Evolutionary conservation across 371 early-diverging fungal species (phyloP), one percentile per base, ranked within the genome.

Genomic region (Syncephalastrum sp.): DNA sequence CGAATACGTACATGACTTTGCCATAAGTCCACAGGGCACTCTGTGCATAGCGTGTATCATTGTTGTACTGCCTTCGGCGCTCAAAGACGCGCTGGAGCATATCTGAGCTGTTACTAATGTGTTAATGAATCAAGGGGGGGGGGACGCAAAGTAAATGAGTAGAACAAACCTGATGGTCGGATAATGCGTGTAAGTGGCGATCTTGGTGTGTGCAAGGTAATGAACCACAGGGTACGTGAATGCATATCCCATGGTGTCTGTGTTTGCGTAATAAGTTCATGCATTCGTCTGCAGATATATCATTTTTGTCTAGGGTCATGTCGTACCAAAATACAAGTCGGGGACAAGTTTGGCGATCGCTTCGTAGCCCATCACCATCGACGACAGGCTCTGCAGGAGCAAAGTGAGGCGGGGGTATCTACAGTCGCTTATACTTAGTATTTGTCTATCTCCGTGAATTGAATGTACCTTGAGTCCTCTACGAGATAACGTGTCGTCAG

Each of bases 181-280:
- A 59, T 98, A 98, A 68, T 98, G 99, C 13, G 92, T 91, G 64
- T 98, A 98, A 1, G 96, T 83, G 3, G 87, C 86, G 12, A 97
- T 85, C 45, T 71, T 82, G 61, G 76, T 71, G 0, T 81, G 71
- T 15, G 82, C 77, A n/a, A 93, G 56, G 29, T 77, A 59, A 60
- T 81, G 80, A 0, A 89, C 89, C 3, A 94, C 42, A 4, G 97
- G 97, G 64, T 92, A 95, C 1, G 91, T 90, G 59, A 97, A 97
- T 10, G 96, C 96, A 64, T 90, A 95, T 21, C 99, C 99, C 77
- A 95, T 87, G 0, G 97, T 93, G 61, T 98, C 96, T 90, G 65
- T 16, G 17, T 17, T 29, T 29, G 29, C 29, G 29, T 29, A 29
- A 29, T 29, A 29, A 29, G 29, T 29, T 29, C 29, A 29, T 29